phyloP scores from a whole-genome alignment of 495 filamentous ascomycete genomes.

The Acidiella bohemica region DNA sequence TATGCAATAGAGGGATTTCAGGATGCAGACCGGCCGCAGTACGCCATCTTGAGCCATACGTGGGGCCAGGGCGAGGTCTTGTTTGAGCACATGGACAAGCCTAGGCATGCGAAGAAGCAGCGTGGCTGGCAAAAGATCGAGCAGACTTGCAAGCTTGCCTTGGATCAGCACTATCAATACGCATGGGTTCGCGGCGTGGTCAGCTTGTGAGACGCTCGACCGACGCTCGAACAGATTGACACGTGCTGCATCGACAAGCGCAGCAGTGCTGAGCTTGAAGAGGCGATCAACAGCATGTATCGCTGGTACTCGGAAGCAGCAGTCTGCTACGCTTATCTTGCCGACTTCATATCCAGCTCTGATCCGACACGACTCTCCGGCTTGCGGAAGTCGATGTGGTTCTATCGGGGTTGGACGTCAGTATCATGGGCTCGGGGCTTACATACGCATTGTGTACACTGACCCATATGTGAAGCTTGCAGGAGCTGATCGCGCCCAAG shows the following conservation, averaged over 20 bases:
- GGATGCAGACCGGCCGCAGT: slow-evolving; percentile 4
- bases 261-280: slow-evolving; percentile 16
- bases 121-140: neutral
- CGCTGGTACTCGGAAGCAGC: slow-evolving; percentile 12
- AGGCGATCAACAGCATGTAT: slow-evolving; percentile 21
- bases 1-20: slow-evolving; percentile 6
- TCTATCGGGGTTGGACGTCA: neutral
- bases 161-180: neutral
- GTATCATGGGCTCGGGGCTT: too few relatives aligned
- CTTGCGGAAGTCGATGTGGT: neutral
- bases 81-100: slow-evolving; percentile 5
- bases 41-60: slow-evolving; percentile 15
- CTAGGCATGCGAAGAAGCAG: neutral
- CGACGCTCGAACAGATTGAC: too few relatives aligned
- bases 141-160: neutral
- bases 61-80: slow-evolving; percentile 13
- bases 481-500: neutral
- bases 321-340: slow-evolving; percentile 14
- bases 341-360: slow-evolving; percentile 3
- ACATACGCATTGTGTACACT: too few relatives aligned
- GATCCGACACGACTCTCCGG: neutral
- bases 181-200: too few relatives aligned
- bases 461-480: too few relatives aligned
- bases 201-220: too few relatives aligned
- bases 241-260: slow-evolving; percentile 19